Evolutionary conservation across 371 early-diverging fungal species (phyloP).

Genomic region (Mucor piriformis): DNA sequence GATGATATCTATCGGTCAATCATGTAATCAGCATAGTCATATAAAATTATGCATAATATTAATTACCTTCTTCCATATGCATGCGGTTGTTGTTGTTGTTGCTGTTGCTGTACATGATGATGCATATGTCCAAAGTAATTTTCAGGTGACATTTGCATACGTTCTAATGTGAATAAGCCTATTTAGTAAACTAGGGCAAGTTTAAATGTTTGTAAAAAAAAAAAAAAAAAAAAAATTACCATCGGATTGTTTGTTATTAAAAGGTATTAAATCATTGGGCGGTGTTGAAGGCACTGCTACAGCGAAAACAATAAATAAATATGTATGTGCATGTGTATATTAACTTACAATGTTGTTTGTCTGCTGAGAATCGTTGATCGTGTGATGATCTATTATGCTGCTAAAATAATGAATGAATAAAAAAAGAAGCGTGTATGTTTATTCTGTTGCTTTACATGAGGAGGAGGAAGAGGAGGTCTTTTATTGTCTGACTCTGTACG

Average conservation of each 20-base stretch:
- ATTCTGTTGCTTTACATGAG: neutral
- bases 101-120: neutral
- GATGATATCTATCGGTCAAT: neutral
- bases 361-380: neutral
- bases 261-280: neutral
- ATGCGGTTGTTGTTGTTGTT: slow-evolving; percentile 6
- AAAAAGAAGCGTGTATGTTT: neutral
- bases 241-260: neutral
- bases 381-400: neutral
- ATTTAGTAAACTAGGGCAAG: neutral
- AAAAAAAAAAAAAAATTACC: neutral
- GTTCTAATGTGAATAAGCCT: neutral
- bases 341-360: neutral
- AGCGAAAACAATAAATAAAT: neutral
- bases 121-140: slow-evolving; percentile 1
- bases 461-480: neutral
- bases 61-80: slow-evolving; percentile 2
- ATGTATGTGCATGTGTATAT: neutral
- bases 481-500: slow-evolving; percentile 3
- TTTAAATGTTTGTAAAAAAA: neutral
- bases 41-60: neutral
- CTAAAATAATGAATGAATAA: too few relatives aligned
- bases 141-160: slow-evolving; percentile 2
- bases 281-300: neutral
- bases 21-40: neutral